Base-by-base conservation (phyloP, 2,329 filamentous ascomycete genomes). In the Alternaria novae-zelandiae region DNA sequence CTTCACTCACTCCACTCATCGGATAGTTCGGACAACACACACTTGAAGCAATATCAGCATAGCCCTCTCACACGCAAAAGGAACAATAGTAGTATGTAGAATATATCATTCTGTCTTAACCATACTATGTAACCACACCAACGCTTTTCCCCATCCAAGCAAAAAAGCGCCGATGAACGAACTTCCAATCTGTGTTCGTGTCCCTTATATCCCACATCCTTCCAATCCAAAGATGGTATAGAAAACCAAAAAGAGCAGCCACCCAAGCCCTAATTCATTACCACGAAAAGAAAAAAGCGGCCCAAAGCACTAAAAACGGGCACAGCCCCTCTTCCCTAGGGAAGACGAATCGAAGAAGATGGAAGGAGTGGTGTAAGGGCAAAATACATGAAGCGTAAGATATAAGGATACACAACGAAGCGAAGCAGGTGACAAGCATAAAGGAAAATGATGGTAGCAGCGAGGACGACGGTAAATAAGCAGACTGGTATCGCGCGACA, bases 401-500 rank as follows among this genome's bases (percentile, higher is more conserved):
- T 45, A 25, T 9, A 21, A 8, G 20, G 25, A 21, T 46, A 46
- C 54, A 56, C 23, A 13, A 23, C 36, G 36, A 41, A 41, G 36
- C 36, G 36, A 10, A 32, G 17, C 23, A 43, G 28, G 12, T 15
- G 26, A 58, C 15, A 17, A 20, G 51, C 21, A 13, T 15, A 54
- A 53, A 49, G 36, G 59, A 32, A 25, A 41, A 8, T 28, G 41
- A 30, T 5, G 12, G 5, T 3, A 23, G 15, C 3, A 36, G 5
- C 49, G n/a, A 55, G 3, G 17, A 56, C 28, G 10, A 41, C n/a
- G 36, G n/a, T 41, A 13, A 36, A 47, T 25, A 51, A 57, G 30
- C 49, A 54, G 43, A 54, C 49, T 62, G 59, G 59, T 62, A 62
- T 59, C 41, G 49, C 59, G 55, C 55, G 30, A 51, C 20, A 59